Base-by-base conservation (phyloP, 2,329 filamentous ascomycete species). In the Claviceps pazoutovae region DNA sequence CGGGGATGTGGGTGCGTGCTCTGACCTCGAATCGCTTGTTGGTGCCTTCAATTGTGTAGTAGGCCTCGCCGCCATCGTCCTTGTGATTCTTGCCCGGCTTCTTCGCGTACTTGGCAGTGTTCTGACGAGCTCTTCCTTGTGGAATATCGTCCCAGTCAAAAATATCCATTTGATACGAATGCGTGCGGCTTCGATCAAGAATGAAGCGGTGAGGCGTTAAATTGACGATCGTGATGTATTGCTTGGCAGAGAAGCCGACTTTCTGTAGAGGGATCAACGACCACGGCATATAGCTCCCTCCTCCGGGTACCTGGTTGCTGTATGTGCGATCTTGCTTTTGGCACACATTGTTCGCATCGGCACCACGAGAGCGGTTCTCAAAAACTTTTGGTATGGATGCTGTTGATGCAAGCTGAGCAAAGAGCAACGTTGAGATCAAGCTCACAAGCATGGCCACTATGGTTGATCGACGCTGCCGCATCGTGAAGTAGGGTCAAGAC, bases 191-290 rank as follows among this genome's bases (percentile, higher is more conserved):
- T 39, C 53, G 48, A 16, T 57, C 55, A 43, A 63, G 55, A 13
- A 54, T 52, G 54, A 66, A 60, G 16, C 57, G 56, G 41, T 67
- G 60, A 1, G 65, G 65, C 4, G 64, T 67, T 30, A 67, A 57
- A 43, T 67, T 66, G 34, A 67, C 64, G 16, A 67, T 62, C 2
- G 64, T 64, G 48, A 67, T 52, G 53, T 64, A 67, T 38, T 61
- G 62, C 19, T 54, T 59, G 16, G 54, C 50, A 1, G 53, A 45
- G 23, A 54, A 54, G 7, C 53, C 53, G 36, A 54, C 17, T 11
- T 34, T 17, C 14, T 34, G 49, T 13, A 51, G 41, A 4, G 44
- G 49, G 6, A 54, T 51, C n/a, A 43, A 39, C 9, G 23, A 38
- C 54, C 54, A 55, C 7, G 52, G 52, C 54, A 55, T 55, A 41